Base-by-base conservation (phyloP, 768 basidiomycete genomes). In the Mycena epipterygia region DNA sequence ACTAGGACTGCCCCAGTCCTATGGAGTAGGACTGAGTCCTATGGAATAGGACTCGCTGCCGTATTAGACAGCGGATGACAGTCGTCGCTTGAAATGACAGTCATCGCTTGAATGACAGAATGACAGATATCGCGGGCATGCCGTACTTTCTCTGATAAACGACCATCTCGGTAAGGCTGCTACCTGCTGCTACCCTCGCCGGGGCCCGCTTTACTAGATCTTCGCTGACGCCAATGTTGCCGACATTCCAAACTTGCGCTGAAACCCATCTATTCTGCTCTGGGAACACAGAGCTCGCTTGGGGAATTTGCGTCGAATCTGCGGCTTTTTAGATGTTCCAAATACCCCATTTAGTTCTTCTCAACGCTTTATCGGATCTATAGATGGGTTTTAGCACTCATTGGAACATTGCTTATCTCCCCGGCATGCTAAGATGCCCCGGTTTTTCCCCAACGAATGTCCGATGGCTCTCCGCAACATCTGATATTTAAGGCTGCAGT, bases 351-450 rank as follows among this genome's bases (percentile, higher is more conserved):
- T 49, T 52, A 33, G 51, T 52, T 52, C 51, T 52, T 52, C 29
- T 52, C 51, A 52, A 52, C 30, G 30, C 51, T 52, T 52, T 52
- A 52, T 52, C 51, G 51, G 51, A 32, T 55, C 52, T 55, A 55
- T 55, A 55, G 32, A 55, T 35, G 33, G 33, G 32, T 23, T 35
- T 55, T 51, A 51, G 52, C 52, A 55, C 52, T 55, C 52, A 55
- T 55, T 49, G 48, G 48, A 49, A 49, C 48, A 52, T 52, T 52
- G 30, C 51, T 33, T 52, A 52, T 52, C 51, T 52, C 51, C 30
- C 51, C 51, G 51, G 51, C 51, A 33, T 52, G 51, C 46, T 51
- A 51, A 51, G 27, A 51, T 51, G 48, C 46, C 48, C 48, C 21
- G 51, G 16, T 52, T 52, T 52, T 52, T 52, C 51, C 30, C 51